Evolutionary conservation across 768 basidiomycete species (phyloP).

Genomic region (Tricholoma furcatifolium): DNA sequence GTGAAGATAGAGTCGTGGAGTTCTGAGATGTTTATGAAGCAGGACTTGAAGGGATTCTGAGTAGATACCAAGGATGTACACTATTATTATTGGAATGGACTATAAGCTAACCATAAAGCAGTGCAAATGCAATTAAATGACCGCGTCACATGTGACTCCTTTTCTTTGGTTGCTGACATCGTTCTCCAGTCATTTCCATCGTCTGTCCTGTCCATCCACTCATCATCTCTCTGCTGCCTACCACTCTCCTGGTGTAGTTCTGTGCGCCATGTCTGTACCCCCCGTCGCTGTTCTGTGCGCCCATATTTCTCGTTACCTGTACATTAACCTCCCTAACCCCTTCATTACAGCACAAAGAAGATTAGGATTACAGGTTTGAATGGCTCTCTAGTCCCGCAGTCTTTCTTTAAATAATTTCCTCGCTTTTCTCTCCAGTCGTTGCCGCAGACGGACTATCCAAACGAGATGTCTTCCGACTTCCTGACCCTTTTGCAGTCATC

Average conservation of each 20-base stretch:
- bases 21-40: no score
- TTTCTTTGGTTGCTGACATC: conserved; percentile 8
- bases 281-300: conserved; percentile 45
- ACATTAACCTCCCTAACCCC: background rate
- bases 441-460: conserved; percentile 93
- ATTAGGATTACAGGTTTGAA: conserved; percentile 73
- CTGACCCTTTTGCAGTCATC: conserved; percentile 97
- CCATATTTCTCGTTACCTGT: conserved; percentile 2
- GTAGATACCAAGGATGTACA: no score
- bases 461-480: conserved; percentile 93
- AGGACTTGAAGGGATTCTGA: no score
- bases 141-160: conserved; percentile 12
- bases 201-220: no score
- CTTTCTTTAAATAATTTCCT: conserved; percentile 1
- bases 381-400: background rate
- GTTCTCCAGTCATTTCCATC: background rate
- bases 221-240: background rate
- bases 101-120: no score
- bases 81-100: no score
- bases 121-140: no score
- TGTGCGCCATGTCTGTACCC: conserved; percentile 41
- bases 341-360: conserved; percentile 56
- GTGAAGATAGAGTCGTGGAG: conserved; percentile 14
- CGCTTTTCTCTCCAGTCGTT: conserved; percentile 58
- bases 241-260: background rate